Base-by-base conservation (phyloP, 208 protist genomes). In the Trypanosoma caninum region DNA sequence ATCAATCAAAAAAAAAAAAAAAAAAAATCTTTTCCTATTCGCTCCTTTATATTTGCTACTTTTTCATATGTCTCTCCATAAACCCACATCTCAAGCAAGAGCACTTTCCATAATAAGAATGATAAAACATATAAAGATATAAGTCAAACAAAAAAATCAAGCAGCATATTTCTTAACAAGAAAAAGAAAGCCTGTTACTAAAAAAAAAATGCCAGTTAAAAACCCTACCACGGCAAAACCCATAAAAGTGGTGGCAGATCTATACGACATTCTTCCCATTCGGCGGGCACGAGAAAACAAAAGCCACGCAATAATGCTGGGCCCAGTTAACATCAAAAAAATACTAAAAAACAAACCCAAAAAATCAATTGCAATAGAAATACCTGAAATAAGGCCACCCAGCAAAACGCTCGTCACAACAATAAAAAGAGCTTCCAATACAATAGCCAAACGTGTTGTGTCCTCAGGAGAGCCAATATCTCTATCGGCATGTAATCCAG, bases 401-500 rank as follows among this genome's bases (percentile, higher is more conserved):
- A 85, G 42, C 22, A 78, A 3, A 34, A 91, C 71, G 2, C 77
- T 67, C 4, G 66, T 74, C 14, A 25, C 51, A 22, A 91, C 84
- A 33, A 91, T 23, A 34, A 87, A 51, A 13, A 80, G 63, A 13
- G 84, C 80, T 62, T 91, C 84, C 3, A 80, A 8, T 22, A 91
- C 73, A 48, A 87, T 84, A 45, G 80, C 80, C 3, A 91, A 65
- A 2, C 56, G 71, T 28, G 83, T 90, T 11, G 83, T 90, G 37
- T 82, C 63, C 37, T 90, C 83, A 0, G 79, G 79, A 9, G 76
- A 79, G 9, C 83, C 83, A n/a, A 82, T 72, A 41, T 90, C 83
- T n/a, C 72, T 69, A 50, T 90, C 83, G 16, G 69, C 46, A 16
- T 79, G 70, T 34, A 31, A 30, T 14, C 1, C 10, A 22, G 10